Evolutionary conservation across 495 filamentous ascomycete species (phyloP).

Genomic region (Xylaria curta): DNA sequence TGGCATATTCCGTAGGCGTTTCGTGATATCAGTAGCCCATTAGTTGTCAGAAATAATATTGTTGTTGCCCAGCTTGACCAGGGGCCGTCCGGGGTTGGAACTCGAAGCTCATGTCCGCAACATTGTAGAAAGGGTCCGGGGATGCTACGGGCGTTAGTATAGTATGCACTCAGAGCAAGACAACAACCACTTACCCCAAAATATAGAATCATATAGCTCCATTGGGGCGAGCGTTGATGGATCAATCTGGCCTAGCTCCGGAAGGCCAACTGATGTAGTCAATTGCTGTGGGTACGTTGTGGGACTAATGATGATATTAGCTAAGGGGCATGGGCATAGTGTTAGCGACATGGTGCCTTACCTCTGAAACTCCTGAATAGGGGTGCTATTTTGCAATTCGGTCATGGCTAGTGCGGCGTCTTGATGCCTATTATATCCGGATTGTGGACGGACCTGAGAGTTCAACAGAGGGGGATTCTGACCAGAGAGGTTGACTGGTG

Average conservation of each 20-base stretch:
- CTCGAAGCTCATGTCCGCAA: conserved; percentile 59
- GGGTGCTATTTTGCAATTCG: conserved; percentile 56
- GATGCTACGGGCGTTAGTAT: conserved; percentile 43
- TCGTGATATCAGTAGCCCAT: background rate
- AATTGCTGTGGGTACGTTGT: conserved; percentile 42
- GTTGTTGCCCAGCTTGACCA: conserved; percentile 56
- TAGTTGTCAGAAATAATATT: conserved; percentile 51
- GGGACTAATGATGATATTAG: conserved; percentile 27
- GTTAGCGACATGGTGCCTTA: conserved; percentile 24
- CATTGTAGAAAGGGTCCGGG: conserved; percentile 57
- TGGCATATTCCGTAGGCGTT: background rate
- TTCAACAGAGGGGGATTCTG: conserved; percentile 31
- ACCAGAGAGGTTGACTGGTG: conserved; percentile 41
- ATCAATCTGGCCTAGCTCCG: conserved; percentile 50
- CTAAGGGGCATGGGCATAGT: background rate
- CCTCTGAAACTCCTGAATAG: conserved; percentile 45
- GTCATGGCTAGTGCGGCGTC: conserved; percentile 63
- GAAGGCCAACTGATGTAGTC: conserved; percentile 38
- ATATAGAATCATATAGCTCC: conserved; percentile 65
- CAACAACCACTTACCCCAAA: conserved; percentile 55
- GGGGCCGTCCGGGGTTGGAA: conserved; percentile 56
- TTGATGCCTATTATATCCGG: conserved; percentile 55
- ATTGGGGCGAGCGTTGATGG: conserved; percentile 58
- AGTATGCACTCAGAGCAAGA: background rate
- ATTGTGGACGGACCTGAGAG: conserved; percentile 39